Base-by-base conservation (phyloP, 257 asterid species). In the Henckelia pumila region DNA sequence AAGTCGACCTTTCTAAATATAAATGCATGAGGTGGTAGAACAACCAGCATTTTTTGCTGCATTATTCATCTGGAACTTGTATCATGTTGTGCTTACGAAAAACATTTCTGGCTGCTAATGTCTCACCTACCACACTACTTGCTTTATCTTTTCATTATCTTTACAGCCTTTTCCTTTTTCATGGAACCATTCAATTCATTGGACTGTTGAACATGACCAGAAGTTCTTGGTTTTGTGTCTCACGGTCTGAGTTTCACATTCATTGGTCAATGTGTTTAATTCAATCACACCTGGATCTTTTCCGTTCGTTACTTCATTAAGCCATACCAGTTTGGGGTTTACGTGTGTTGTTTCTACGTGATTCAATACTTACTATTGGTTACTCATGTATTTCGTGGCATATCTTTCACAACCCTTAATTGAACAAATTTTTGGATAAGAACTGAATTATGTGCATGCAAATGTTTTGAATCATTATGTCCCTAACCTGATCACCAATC, bases 1-100 rank as follows among this genome's bases (percentile, higher is more conserved):
- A 33, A 59, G 23, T 61, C 25, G 63, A n/a, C 37, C 20, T 4
- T 7, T 19, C 66, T 20, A 60, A 61, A 37, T 56, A 11, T 66
- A 60, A 24, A 24, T 66, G 62, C 67, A 63, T 63, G 29, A 64
- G 52, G 32, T 63, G 69, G 55, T 56, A 53, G 26, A 22, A 52
- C 55, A 44, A 19, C 33, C n/a, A 61, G 59, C 62, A 55, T 55
- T 50, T 40, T 69, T 40, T 20, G 67, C 29, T 7, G 30, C 59
- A 40, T 30, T 32, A 24, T 13, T 56, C 23, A 70, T 40, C 60
- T 20, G 11, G 19, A 44, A 33, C 52, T 60, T 7, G 22, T 53
- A 33, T 58, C 59, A n/a, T 29, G 23, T 5, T 8, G 30, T 29
- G 26, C 16, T 19, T 52, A 44, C 19, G 8, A 23, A 49, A 26